Evolutionary conservation across 75 land plant species (phyloP).

Genomic region (Cunninghamia lanceolata): DNA sequence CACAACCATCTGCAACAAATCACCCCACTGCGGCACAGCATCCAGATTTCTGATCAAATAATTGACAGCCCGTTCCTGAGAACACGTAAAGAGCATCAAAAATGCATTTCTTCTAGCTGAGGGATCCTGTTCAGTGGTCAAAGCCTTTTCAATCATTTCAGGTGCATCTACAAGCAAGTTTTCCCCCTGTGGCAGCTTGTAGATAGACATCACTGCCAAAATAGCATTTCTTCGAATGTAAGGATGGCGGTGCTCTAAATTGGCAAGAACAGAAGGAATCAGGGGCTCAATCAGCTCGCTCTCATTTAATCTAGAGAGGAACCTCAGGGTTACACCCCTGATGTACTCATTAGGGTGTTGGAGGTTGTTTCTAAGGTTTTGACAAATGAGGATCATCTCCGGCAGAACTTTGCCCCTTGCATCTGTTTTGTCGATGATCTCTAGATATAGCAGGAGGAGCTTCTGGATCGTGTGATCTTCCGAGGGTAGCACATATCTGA

Average conservation of each 20-base stretch:
- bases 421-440: slow-evolving; percentile 83
- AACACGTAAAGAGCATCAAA: slow-evolving; percentile 78
- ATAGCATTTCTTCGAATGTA: slow-evolving; percentile 76
- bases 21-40: slow-evolving; percentile 67
- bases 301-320: slow-evolving; percentile 73
- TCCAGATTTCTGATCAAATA: slow-evolving; percentile 61
- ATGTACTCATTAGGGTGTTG: slow-evolving; percentile 95
- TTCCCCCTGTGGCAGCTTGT: slow-evolving; percentile 86
- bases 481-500: slow-evolving; percentile 77
- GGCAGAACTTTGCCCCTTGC: slow-evolving; percentile 59
- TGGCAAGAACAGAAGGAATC: slow-evolving; percentile 73
- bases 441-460: slow-evolving; percentile 73
- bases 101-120: slow-evolving; percentile 87
- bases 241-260: slow-evolving; percentile 87
- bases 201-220: slow-evolving; percentile 76
- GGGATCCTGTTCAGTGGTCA: slow-evolving; percentile 70
- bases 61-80: slow-evolving; percentile 63
- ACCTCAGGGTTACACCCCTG: slow-evolving; percentile 87
- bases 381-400: slow-evolving; percentile 91
- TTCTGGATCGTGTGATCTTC: slow-evolving; percentile 92
- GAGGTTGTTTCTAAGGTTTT: slow-evolving; percentile 80
- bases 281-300: slow-evolving; percentile 87
- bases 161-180: slow-evolving; percentile 80
- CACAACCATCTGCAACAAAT: slow-evolving; percentile 85
- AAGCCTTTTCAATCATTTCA: slow-evolving; percentile 68